Evolutionary conservation across 2,329 filamentous ascomycete genomes (phyloP).

Genomic region (Penicillium sp.): DNA sequence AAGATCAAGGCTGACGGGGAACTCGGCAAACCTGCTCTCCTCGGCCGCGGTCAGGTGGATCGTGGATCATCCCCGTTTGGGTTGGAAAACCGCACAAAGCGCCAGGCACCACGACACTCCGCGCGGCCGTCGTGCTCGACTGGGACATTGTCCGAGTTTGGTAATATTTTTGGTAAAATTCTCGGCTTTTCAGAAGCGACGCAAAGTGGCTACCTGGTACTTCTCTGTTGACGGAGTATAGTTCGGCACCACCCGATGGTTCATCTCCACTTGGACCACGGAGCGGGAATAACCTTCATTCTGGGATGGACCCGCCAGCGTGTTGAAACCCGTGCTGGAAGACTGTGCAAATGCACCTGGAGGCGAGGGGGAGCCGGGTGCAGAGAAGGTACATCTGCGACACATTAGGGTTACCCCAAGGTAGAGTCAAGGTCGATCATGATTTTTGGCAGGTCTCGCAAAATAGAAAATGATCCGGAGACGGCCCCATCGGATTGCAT

Average conservation of each 20-base stretch:
- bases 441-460: neutral
- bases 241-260: constrained; percentile 12
- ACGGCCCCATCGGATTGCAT: constrained; percentile 12
- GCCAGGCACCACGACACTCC: constrained; percentile 4
- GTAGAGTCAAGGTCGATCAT: constrained; percentile 1
- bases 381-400: neutral
- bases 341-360: neutral
- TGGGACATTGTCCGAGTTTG: neutral
- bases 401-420: constrained; percentile 2
- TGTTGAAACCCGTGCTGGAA: neutral
- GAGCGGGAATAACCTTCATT: constrained; percentile 19
- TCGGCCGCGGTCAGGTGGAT: constrained; percentile 14
- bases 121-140: neutral
- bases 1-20: constrained; percentile 7
- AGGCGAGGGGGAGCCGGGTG: neutral
- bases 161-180: neutral
- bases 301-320: neutral
- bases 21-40: constrained; percentile 15
- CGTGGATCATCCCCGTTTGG: constrained; percentile 11
- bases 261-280: constrained; percentile 10
- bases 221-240: neutral
- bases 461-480: neutral
- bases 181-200: neutral
- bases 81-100: constrained; percentile 10
- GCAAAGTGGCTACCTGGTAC: too few relatives aligned